phyloP scores from a whole-genome alignment of 495 filamentous ascomycete species.

The Lasiosphaeris hirsuta region DNA sequence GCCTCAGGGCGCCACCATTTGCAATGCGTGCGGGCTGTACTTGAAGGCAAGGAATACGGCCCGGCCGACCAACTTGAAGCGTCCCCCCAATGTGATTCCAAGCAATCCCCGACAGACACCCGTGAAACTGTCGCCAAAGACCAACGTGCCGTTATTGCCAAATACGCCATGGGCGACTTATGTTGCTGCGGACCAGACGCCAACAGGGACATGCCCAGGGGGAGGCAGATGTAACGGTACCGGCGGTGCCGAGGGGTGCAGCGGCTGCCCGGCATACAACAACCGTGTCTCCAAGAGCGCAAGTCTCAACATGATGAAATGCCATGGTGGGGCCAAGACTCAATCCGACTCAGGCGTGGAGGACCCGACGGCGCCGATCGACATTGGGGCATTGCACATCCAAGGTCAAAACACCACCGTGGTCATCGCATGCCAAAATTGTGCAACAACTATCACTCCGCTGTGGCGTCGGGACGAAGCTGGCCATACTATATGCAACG shows the following conservation, averaged over 20 bases:
- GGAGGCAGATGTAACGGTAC: constrained; percentile 96
- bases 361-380: constrained; percentile 40
- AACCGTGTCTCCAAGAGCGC: constrained; percentile 90
- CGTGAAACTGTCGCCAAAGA: constrained; percentile 32
- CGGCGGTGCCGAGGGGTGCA: constrained; percentile 92
- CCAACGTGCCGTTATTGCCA: constrained; percentile 29
- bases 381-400: constrained; percentile 44
- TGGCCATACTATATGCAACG: constrained; percentile 97
- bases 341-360: constrained; percentile 27
- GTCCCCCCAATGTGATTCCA: constrained; percentile 47
- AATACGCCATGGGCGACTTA: constrained; percentile 65
- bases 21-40: constrained; percentile 97
- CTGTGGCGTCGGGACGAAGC: constrained; percentile 93
- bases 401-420: constrained; percentile 61
- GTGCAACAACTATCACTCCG: constrained; percentile 93
- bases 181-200: constrained; percentile 67
- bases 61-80: constrained; percentile 84
- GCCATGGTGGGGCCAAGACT: constrained; percentile 30
- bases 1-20: constrained; percentile 89
- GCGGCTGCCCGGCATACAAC: constrained; percentile 95
- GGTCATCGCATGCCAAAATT: constrained; percentile 94
- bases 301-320: constrained; percentile 58
- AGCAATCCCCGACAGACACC: constrained; percentile 36
- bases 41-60: constrained; percentile 86
- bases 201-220: constrained; percentile 86